Conservation (phyloP, 2,329 filamentous ascomycete genomes). For the Ophiostoma ips region DNA sequence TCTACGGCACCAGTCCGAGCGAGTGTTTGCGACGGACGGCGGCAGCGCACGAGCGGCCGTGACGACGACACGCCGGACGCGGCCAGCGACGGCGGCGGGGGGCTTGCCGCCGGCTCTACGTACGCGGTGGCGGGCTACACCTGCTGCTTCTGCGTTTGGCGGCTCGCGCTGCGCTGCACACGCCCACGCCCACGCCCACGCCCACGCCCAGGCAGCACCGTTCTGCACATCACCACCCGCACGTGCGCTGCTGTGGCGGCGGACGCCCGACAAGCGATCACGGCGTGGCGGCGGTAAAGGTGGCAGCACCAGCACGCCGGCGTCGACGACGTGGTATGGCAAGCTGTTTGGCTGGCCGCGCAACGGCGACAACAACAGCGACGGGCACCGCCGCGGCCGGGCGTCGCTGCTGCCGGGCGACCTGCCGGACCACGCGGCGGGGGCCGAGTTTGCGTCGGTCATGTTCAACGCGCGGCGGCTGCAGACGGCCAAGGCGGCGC, state of each 20-base stretch:
- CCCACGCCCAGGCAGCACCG: not conserved
- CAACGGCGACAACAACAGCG: too few relatives aligned
- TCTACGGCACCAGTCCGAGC: slow-evolving; percentile 55
- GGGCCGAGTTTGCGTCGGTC: slow-evolving; percentile 14
- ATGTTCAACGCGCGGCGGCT: slow-evolving; percentile 43
- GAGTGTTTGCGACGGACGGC: slow-evolving; percentile 27
- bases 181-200: not conserved
- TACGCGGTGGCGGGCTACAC: slow-evolving; percentile 1
- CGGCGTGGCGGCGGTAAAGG: not conserved
- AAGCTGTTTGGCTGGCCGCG: not conserved
- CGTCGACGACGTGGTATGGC: slow-evolving; percentile 3
- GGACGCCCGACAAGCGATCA: not conserved
- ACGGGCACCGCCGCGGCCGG: not conserved
- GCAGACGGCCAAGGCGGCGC: slow-evolving; percentile 59
- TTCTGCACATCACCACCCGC: slow-evolving; percentile 9
- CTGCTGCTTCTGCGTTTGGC: too few relatives aligned
- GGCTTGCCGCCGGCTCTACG: too few relatives aligned
- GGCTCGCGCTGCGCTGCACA: not conserved
- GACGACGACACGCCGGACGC: not conserved
- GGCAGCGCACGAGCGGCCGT: not conserved
- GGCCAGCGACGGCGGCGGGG: slow-evolving; percentile 2
- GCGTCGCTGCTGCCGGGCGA: slow-evolving; percentile 37
- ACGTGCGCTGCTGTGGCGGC: not conserved
- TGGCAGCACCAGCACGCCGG: not conserved
- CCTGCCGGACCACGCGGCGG: slow-evolving; percentile 34